phyloP scores from a whole-genome alignment of 2,329 filamentous ascomycete genomes.

The Aspergillus japonicus region DNA sequence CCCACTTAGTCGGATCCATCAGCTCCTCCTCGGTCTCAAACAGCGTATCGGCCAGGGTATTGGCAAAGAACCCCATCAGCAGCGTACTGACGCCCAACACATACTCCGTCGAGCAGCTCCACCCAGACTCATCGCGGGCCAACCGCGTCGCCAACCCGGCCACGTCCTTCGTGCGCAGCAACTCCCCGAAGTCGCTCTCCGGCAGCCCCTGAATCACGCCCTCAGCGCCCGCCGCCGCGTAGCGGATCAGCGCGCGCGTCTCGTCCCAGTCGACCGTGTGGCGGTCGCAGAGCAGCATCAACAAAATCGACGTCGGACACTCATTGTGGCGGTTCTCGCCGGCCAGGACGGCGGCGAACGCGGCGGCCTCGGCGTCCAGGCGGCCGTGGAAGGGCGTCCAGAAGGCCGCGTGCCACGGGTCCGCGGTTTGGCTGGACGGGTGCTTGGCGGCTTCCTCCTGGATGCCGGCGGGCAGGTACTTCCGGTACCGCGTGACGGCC shows the following conservation, averaged over 20 bases:
- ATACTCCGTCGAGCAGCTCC: conserved; percentile 14
- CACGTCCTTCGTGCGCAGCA: conserved; percentile 7
- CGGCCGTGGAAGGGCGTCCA: conserved; percentile 16
- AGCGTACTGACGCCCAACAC: conserved; percentile 13
- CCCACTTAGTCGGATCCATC: conserved; percentile 6
- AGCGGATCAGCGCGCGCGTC: conserved; percentile 11
- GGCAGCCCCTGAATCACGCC: conserved; percentile 3
- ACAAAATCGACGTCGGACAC: conserved; percentile 11
- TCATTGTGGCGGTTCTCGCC: conserved; percentile 10
- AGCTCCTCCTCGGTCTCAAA: conserved; percentile 13
- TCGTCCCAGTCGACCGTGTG: conserved; percentile 17
- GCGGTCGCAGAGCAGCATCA: conserved; percentile 14
- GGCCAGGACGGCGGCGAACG: conserved; percentile 6
- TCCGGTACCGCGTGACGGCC: conserved; percentile 10
- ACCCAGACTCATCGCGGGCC: conserved; percentile 12
- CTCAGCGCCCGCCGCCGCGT: background rate
- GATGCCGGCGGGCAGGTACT: conserved; percentile 8
- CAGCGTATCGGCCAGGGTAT: conserved; percentile 9
- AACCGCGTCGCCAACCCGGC: conserved; percentile 7
- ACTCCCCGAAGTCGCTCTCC: conserved; percentile 9
- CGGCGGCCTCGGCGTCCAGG: conserved; percentile 12
- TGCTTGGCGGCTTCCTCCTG: conserved; percentile 2
- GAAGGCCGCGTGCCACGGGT: conserved; percentile 16
- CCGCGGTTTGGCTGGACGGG: background rate
- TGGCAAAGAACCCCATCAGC: conserved; percentile 11